Conservation (phyloP, 768 basidiomycete species). For the Mycena venus region DNA sequence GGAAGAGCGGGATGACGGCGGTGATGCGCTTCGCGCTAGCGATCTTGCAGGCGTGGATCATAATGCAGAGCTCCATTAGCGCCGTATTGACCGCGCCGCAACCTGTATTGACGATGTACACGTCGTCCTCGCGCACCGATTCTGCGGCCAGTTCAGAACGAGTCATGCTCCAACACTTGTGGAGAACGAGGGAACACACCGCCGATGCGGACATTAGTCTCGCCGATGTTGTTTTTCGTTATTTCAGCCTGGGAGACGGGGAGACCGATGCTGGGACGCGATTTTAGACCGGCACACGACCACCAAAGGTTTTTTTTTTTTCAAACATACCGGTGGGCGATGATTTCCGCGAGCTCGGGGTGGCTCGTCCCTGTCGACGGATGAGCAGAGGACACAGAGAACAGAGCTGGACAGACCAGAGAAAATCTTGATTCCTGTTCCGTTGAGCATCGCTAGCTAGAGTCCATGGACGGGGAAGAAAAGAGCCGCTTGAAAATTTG, state of each 20-base stretch:
- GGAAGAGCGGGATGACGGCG: conserved; percentile 97
- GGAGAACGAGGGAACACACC: not conserved
- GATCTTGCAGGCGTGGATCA: conserved; percentile 99
- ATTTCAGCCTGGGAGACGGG: conserved; percentile 90
- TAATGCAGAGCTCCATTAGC: conserved; percentile 98
- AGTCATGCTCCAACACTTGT: not conserved
- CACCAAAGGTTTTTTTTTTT: too few species aligned
- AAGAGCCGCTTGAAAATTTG: not conserved
- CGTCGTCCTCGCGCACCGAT: conserved; percentile 97
- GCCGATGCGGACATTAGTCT: conserved; percentile 89
- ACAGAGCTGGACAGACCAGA: conserved; percentile 54
- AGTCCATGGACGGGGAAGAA: not conserved
- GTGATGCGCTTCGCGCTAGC: conserved; percentile 99
- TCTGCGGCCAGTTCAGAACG: conserved; percentile 56
- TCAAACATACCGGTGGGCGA: conserved; percentile 95
- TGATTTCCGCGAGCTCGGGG: conserved; percentile 93
- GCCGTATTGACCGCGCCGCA: conserved; percentile 90
- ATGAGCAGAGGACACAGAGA: conserved; percentile 12
- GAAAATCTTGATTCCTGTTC: conserved; percentile 70
- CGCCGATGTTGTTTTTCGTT: conserved; percentile 90
- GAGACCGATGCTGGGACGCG: conserved; percentile 81
- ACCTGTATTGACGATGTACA: conserved; percentile 97
- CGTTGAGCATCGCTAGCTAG: conserved; percentile 59
- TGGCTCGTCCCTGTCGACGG: conserved; percentile 85
- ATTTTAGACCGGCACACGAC: conserved; percentile 40